phyloP scores from a whole-genome alignment of 2,329 filamentous ascomycete species.

The Ophiocordyceps camponoti-floridani region DNA sequence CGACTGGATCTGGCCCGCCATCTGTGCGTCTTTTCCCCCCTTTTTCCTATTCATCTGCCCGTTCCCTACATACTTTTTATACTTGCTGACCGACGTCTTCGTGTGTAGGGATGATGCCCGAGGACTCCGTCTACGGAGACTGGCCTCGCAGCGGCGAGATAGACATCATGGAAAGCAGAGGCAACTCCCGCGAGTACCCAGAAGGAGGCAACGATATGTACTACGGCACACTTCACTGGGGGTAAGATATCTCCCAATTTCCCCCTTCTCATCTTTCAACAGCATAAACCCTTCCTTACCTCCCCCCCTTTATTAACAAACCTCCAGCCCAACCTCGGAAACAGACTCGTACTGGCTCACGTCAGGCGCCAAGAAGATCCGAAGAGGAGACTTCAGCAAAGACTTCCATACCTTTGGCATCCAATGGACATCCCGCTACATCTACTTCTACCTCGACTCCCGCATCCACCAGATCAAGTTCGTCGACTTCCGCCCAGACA shows the following conservation, averaged over 20 bases:
- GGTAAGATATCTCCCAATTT: conserved; percentile 5
- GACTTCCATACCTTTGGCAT: conserved; percentile 32
- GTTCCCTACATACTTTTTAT: too few relatives aligned
- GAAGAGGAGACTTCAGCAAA: conserved; percentile 19
- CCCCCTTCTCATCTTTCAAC: neutral
- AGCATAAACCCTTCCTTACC: too few relatives aligned
- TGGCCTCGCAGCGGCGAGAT: conserved; percentile 36
- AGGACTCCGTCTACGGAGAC: conserved; percentile 24
- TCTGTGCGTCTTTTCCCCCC: conserved; percentile 9
- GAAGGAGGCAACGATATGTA: conserved; percentile 24
- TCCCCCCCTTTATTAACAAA: neutral
- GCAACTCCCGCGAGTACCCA: conserved; percentile 16
- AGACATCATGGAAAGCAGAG: conserved; percentile 30
- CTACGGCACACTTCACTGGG: conserved; percentile 29
- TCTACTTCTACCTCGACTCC: conserved; percentile 34
- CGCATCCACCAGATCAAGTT: conserved; percentile 21
- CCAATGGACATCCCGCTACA: conserved; percentile 32
- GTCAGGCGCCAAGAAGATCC: conserved; percentile 12
- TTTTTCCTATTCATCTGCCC: neutral
- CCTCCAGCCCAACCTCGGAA: neutral
- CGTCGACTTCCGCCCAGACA: conserved; percentile 14
- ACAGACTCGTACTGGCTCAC: conserved; percentile 17
- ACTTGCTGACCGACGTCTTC: neutral
- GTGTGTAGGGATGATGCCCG: conserved; percentile 33
- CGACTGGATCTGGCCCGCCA: conserved; percentile 36